Conservation (phyloP, 2,329 filamentous ascomycete genomes). For the Stachybotrys echinatus region DNA sequence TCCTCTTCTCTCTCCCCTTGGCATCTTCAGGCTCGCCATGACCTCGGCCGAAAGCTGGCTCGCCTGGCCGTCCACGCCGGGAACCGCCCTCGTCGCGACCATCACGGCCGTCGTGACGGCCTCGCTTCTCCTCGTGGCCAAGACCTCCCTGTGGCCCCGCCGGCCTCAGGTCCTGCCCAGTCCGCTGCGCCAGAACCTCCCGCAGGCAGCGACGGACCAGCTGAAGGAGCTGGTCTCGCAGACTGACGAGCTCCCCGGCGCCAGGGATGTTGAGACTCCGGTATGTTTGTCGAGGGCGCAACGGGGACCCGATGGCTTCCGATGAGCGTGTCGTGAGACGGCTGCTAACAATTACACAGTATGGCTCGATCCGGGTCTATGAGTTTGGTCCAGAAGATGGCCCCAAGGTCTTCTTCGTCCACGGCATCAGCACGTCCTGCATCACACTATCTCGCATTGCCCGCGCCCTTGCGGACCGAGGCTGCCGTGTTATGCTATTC, state of each 20-base stretch:
- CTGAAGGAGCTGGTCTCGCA: slow-evolving; percentile 48
- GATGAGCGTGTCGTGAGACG: no score
- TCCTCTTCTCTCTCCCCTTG: no score
- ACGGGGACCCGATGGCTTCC: no score
- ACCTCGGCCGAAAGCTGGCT: slow-evolving; percentile 18
- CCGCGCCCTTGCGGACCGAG: slow-evolving; percentile 58
- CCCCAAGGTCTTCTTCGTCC: slow-evolving; percentile 69
- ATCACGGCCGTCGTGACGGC: slow-evolving; percentile 37
- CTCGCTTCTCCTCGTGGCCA: slow-evolving; percentile 28
- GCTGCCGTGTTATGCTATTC: slow-evolving; percentile 78
- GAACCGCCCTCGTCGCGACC: slow-evolving; percentile 25
- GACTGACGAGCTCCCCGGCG: slow-evolving; percentile 64
- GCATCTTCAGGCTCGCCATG: no score
- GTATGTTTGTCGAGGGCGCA: no score
- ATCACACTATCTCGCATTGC: slow-evolving; percentile 66
- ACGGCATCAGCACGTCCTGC: slow-evolving; percentile 80
- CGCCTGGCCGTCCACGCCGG: slow-evolving; percentile 10
- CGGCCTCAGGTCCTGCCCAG: slow-evolving; percentile 34
- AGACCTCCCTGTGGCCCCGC: slow-evolving; percentile 32
- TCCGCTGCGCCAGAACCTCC: slow-evolving; percentile 37
- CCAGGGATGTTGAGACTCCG: slow-evolving; percentile 66
- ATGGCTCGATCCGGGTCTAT: slow-evolving; percentile 72
- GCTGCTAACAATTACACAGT: no score
- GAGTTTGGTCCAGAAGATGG: slow-evolving; percentile 76
- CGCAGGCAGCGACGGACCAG: slow-evolving; percentile 27